Percentiles rank a stretch among this genome's conserved stretches.
phyloP scores from a whole-genome alignment of 768 basidiomycete species.

The Calocera cornea region DNA sequence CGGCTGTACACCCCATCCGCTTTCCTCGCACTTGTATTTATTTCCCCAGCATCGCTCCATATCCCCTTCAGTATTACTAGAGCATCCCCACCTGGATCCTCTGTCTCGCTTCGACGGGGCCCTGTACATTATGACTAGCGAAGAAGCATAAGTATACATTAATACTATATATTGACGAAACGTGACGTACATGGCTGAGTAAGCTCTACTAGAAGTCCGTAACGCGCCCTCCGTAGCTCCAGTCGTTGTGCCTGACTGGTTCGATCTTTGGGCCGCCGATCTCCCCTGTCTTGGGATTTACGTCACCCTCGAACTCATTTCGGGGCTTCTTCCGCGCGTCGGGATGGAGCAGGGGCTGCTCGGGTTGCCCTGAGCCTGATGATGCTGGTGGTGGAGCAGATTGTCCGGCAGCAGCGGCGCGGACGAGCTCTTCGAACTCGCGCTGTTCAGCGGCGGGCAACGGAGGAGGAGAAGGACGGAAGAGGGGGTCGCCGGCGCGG shows the following conservation, averaged over 20 bases:
- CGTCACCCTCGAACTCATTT: slow-evolving; percentile 61
- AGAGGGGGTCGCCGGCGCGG: not conserved
- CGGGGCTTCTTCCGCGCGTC: slow-evolving; percentile 46
- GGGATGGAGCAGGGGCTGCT: slow-evolving; percentile 37
- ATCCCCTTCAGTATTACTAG: not conserved
- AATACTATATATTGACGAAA: not conserved
- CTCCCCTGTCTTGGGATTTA: slow-evolving; percentile 74
- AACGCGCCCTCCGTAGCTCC: slow-evolving; percentile 83
- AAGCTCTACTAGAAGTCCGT: slow-evolving; percentile 53
- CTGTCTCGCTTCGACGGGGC: not conserved
- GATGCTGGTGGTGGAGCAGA: not conserved
- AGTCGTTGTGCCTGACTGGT: slow-evolving; percentile 72
- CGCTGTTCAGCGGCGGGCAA: slow-evolving; percentile 63
- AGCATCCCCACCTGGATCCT: not conserved
- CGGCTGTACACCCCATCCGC: not conserved
- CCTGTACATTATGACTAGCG: not conserved
- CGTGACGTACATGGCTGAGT: not conserved
- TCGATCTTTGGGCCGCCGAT: slow-evolving; percentile 77
- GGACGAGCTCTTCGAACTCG: slow-evolving; percentile 75
- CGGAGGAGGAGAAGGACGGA: slow-evolving; percentile 39
- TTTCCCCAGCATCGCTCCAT: not conserved
- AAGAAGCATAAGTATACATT: not conserved
- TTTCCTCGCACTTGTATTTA: not conserved
- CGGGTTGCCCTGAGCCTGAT: not conserved
- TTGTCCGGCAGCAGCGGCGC: slow-evolving; percentile 15